phyloP scores from a whole-genome alignment of 2,329 filamentous ascomycete genomes.

The Periconia digitata region DNA sequence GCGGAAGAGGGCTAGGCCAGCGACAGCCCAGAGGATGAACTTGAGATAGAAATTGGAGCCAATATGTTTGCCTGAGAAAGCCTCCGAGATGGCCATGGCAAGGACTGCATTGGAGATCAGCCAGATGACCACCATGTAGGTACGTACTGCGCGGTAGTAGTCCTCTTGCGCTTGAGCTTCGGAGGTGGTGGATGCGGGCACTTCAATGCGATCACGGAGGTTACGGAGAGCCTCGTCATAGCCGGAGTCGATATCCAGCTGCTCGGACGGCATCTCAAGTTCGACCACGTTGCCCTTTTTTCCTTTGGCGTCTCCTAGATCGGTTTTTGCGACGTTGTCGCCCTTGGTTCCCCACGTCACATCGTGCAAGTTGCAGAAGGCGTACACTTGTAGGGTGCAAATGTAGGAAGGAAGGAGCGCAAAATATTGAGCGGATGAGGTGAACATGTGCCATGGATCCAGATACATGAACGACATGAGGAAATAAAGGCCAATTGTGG shows the following conservation, averaged over 20 bases:
- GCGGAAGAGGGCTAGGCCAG: constrained; percentile 81
- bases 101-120: constrained; percentile 89
- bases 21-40: constrained; percentile 92
- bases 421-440: constrained; percentile 88
- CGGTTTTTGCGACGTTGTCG: constrained; percentile 91
- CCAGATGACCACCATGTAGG: constrained; percentile 97
- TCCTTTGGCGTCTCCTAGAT: constrained; percentile 82
- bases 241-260: constrained; percentile 95
- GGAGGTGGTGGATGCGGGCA: constrained; percentile 61
- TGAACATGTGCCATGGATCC: constrained; percentile 99
- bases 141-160: constrained; percentile 95
- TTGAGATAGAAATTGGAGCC: constrained; percentile 86
- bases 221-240: constrained; percentile 98
- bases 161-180: constrained; percentile 93
- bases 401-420: constrained; percentile 90
- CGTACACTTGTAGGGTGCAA: constrained; percentile 96
- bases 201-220: constrained; percentile 88
- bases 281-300: constrained; percentile 77
- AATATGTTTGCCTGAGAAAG: constrained; percentile 72
- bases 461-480: constrained; percentile 95
- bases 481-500: constrained; percentile 92
- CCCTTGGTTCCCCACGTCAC: constrained; percentile 99
- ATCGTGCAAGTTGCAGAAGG: constrained; percentile 99
- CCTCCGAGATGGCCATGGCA: constrained; percentile 89
- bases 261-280: constrained; percentile 95